These are phyloP conservation scores for Lentinula boryana DNA, from an alignment of 768 basidiomycete genomes.

Conservation along the genomic window DNA sequence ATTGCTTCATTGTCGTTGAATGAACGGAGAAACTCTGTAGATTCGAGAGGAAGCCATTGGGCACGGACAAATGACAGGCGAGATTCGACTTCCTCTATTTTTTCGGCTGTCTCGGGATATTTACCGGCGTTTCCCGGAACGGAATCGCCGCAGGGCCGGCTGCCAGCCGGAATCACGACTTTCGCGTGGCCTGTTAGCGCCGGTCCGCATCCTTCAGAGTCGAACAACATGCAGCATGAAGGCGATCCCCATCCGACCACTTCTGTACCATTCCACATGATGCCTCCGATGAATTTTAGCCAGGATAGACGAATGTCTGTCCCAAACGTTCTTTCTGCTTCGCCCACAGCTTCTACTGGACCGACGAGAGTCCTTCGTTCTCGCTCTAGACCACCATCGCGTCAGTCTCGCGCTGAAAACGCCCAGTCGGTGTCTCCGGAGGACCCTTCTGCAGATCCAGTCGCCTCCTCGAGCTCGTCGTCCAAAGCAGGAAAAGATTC, in stretches of 20 bases:
- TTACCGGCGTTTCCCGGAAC: conserved; percentile 49
- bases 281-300: conserved; percentile 52
- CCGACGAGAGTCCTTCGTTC: conserved; percentile 54
- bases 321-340: conserved; percentile 49
- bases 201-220: conserved; percentile 21
- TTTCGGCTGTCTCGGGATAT: conserved; percentile 54
- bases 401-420: conserved; percentile 38
- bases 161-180: conserved; percentile 50
- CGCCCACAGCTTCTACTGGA: conserved; percentile 35
- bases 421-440: conserved; percentile 38
- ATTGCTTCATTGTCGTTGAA: conserved; percentile 72
- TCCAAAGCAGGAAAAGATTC: conserved; percentile 39
- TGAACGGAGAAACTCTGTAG: conserved; percentile 74
- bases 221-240: conserved; percentile 38
- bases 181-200: conserved; percentile 63
- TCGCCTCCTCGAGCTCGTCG: conserved; percentile 27
- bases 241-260: conserved; percentile 34
- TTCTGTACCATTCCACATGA: conserved; percentile 38
- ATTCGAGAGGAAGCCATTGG: conserved; percentile 45
- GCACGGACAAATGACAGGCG: conserved; percentile 63
- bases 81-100: conserved; percentile 67
- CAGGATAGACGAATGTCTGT: conserved; percentile 76
- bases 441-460: conserved; percentile 32
- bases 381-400: conserved; percentile 68
- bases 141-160: conserved; percentile 60